phyloP scores from a whole-genome alignment of 257 asterid genomes.

The Rauvolfia tetraphylla region DNA sequence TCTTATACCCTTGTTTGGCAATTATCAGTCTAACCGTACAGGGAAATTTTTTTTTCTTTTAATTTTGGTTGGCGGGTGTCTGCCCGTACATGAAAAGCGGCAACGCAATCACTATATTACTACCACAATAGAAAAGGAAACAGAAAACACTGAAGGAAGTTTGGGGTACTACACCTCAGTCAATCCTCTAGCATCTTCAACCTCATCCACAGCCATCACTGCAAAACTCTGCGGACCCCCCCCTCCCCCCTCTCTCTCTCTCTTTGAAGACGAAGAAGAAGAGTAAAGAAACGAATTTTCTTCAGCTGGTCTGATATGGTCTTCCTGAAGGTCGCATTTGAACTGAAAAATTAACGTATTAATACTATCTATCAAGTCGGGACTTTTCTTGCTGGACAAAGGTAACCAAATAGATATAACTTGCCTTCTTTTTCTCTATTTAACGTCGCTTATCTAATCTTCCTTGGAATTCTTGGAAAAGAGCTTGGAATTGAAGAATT shows the following conservation, averaged over 20 bases:
- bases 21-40: no score
- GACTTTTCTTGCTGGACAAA: constrained; percentile 5
- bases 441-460: no score
- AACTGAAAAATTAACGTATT: not conserved
- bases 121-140: not conserved
- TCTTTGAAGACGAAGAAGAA: not conserved
- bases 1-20: no score
- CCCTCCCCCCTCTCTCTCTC: not conserved
- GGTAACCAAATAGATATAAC: constrained; percentile 5
- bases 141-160: not conserved
- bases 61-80: no score
- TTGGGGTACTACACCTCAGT: not conserved
- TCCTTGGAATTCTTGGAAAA: not conserved
- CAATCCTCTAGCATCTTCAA: no score
- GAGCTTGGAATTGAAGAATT: not conserved
- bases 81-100: no score
- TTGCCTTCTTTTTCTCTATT: not conserved
- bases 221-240: not conserved
- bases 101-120: no score
- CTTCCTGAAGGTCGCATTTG: not conserved
- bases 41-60: no score
- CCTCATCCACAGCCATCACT: not conserved
- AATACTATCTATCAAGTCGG: not conserved
- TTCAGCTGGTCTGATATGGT: not conserved
- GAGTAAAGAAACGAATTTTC: not conserved